Conservation (phyloP, 768 basidiomycete species). For the Kwoniella pini region DNA sequence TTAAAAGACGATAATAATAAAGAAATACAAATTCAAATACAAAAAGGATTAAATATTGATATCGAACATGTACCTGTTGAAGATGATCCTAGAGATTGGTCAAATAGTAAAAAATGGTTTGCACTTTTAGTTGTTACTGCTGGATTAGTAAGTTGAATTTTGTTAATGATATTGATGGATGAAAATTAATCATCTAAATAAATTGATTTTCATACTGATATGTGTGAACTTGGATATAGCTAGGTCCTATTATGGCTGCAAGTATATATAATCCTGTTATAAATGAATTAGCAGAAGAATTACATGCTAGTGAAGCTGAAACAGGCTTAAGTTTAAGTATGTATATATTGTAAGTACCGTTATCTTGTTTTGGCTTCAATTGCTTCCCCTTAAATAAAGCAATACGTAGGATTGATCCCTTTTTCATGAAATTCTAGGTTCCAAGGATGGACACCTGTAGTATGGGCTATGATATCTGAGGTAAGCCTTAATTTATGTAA, state of each 20-base stretch:
- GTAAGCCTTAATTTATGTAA: too few species aligned
- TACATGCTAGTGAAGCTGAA: constrained; percentile 49
- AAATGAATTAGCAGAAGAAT: constrained; percentile 47
- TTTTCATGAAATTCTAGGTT: constrained; percentile 12
- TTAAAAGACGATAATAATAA: not conserved
- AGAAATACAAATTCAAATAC: not conserved
- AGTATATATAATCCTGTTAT: constrained; percentile 55
- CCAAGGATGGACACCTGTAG: constrained; percentile 42
- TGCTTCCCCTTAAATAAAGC: too few species aligned
- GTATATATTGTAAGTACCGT: constrained; percentile 51
- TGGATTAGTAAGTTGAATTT: constrained; percentile 32
- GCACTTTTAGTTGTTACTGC: constrained; percentile 38
- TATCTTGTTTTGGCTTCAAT: not conserved
- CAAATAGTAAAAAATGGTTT: constrained; percentile 47
- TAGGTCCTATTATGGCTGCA: constrained; percentile 53
- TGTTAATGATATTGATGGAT: too few species aligned
- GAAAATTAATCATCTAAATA: too few species aligned
- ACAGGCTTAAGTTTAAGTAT: constrained; percentile 52
- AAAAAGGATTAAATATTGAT: constrained; percentile 35
- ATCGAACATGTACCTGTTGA: constrained; percentile 56
- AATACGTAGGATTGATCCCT: too few species aligned
- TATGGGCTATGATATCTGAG: constrained; percentile 50
- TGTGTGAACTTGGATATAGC: constrained; percentile 24
- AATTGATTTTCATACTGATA: too few species aligned
- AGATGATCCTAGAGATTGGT: constrained; percentile 56